Conservation (phyloP, 1,284 basidiomycete species). For the Trichosporon inkin region DNA sequence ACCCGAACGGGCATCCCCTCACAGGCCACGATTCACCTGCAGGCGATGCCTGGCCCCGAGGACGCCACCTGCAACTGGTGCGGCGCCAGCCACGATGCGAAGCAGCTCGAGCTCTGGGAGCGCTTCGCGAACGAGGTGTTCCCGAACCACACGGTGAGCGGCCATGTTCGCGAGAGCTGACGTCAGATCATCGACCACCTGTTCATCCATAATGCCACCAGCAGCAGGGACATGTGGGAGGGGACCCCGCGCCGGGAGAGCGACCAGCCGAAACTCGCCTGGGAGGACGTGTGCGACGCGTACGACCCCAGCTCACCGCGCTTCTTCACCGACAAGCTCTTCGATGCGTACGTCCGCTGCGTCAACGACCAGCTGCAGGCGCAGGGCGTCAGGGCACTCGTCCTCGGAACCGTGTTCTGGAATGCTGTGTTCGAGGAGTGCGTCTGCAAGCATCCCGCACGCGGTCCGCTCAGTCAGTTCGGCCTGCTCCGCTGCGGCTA, state of each 20-base stretch:
- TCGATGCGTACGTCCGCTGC: not conserved
- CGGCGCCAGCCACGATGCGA: not conserved
- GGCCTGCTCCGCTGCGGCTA: not conserved
- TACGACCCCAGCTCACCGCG: not conserved
- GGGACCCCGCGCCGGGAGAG: not conserved
- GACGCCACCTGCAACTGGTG: not conserved
- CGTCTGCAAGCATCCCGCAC: not conserved
- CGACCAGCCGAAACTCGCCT: not conserved
- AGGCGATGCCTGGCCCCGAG: not conserved
- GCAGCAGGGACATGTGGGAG: not conserved
- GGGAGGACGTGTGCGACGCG: not conserved
- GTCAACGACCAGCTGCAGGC: not conserved
- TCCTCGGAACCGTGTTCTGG: not conserved
- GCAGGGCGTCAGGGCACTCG: not conserved
- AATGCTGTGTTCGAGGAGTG: not conserved
- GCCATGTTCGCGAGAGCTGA: too few species aligned
- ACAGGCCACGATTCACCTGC: not conserved
- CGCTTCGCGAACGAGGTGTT: not conserved
- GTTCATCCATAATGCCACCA: not conserved
- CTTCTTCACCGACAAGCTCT: slow-evolving; percentile 1
- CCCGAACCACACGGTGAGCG: not conserved
- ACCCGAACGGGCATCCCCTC: not conserved
- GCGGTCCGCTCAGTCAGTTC: not conserved
- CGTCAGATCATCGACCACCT: not conserved
- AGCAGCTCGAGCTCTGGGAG: not conserved